A percentile compares a stretch with the other conserved stretches of the same genome.
phyloP scores from a whole-genome alignment of 176 grass and related monocot genomes.

The Ampelocalamus luodianensis region DNA sequence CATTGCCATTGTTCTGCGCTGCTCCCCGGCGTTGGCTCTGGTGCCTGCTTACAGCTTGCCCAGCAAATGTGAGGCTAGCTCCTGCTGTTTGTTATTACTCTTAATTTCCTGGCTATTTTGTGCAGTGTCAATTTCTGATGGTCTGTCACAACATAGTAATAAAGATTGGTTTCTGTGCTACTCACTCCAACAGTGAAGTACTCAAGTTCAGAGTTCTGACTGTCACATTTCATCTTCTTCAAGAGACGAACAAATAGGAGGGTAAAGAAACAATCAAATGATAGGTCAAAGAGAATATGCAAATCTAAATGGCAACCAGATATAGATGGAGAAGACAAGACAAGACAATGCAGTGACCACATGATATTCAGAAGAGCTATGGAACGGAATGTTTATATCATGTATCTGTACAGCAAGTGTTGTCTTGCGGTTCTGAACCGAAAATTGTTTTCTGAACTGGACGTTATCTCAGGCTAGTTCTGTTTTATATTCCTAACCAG shows the following conservation, averaged over 20 bases:
- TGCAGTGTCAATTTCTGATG: not conserved
- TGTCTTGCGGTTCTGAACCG: not conserved
- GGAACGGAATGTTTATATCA: not conserved
- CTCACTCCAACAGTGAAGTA: not conserved
- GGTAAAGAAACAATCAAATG: not conserved
- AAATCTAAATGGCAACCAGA: not conserved
- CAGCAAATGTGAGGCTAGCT: not conserved
- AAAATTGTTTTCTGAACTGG: constrained; percentile 3
- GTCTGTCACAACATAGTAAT: not conserved
- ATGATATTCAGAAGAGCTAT: not conserved
- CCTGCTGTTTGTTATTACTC: not conserved
- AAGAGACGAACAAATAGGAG: not conserved
- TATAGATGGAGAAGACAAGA: not conserved
- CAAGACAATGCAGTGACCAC: not conserved
- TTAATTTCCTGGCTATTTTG: not conserved
- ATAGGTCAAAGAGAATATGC: not conserved
- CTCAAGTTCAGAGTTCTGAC: constrained; percentile 2
- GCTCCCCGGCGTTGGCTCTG: constrained; percentile 1
- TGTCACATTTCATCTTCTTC: not conserved
- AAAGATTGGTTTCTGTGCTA: not conserved
- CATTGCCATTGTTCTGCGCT: not conserved
- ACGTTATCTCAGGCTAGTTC: not conserved
- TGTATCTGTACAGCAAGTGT: not conserved
- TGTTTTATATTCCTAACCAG: not conserved
- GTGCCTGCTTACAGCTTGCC: not conserved